Evolutionary conservation across 2,329 filamentous ascomycete species (phyloP), one percentile per base, ranked within the genome.

Genomic region (Aspergillus flavus): DNA sequence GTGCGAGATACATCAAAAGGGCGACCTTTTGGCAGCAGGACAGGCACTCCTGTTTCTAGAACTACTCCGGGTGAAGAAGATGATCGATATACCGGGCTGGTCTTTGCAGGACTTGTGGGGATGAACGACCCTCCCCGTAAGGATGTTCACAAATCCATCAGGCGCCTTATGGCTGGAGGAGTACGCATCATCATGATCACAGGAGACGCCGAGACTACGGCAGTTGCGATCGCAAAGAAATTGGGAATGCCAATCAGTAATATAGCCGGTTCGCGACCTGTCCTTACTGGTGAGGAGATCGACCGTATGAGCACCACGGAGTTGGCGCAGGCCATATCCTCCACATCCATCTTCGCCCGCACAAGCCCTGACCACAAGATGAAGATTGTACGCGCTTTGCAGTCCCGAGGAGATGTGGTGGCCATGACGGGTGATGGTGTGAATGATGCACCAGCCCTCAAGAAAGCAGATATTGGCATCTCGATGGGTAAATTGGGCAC

Each of bases 101-200:
- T 91, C 4, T 98, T 99, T 81, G 91, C 94, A 39, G 95, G 95
- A 5, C 80, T 98, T 32, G 93, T 98, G 32, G 95, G 95, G 55
- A 99, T 99, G 94, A 97, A 93, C 69, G 95, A 99, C 75, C 95
- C 95, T 5, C 95, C 95, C 3, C 86, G 95, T 57, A 92, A 93
- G 68, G 93, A 93, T 50, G 95, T 99, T 10, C 91, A 93, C 69
- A 89, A 90, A 66, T 93, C 94, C 6, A 97, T 99, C 69, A 87
- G 92, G 69, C 90, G 91, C 65, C 82, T 99, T 61, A 94, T 98
- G 90, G 89, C 93, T 56, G 95, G 95, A 59, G 94, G 94, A 45
- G 95, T 99, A 66, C 95, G 93, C 77, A 92, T 99, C 55, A 96
- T 99, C 71, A 99, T 99, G 95, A 98, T 99, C 69, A 99, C 95